phyloP scores from a whole-genome alignment of 1,284 basidiomycete genomes.

The Mycosarcoma maydis region DNA sequence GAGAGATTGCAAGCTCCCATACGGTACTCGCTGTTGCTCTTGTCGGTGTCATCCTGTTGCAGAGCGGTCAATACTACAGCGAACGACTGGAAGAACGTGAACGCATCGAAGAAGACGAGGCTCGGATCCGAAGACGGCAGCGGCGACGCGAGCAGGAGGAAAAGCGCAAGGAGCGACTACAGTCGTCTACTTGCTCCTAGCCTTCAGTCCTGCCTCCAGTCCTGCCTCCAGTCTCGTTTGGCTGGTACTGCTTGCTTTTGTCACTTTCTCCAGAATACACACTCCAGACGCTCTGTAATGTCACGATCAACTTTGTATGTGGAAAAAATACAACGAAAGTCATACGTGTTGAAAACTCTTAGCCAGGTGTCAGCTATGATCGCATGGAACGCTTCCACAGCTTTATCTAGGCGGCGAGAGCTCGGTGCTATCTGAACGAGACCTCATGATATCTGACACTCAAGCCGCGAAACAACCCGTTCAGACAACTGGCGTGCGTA shows the following conservation, averaged over 20 bases:
- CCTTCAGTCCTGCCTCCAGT: too few relatives aligned
- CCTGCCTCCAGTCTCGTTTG: too few relatives aligned
- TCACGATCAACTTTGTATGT: background rate
- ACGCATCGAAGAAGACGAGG: constrained; percentile 64
- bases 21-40: constrained; percentile 63
- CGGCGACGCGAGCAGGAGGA: constrained; percentile 54
- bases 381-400: background rate
- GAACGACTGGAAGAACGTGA: constrained; percentile 65
- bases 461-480: constrained; percentile 23
- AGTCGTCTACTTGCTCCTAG: constrained; percentile 13
- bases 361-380: constrained; percentile 8
- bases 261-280: background rate
- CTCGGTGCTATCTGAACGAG: background rate
- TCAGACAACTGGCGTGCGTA: constrained; percentile 15
- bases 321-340: background rate
- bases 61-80: constrained; percentile 66
- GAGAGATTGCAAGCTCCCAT: constrained; percentile 63
- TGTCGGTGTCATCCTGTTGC: constrained; percentile 62
- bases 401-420: background rate
- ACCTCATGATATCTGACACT: constrained; percentile 8
- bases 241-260: background rate
- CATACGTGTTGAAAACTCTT: background rate
- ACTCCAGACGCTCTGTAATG: background rate
- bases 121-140: constrained; percentile 55
- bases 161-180: constrained; percentile 39